phyloP scores from a whole-genome alignment of 1,284 basidiomycete genomes.

The Apiotrichum sp. region DNA sequence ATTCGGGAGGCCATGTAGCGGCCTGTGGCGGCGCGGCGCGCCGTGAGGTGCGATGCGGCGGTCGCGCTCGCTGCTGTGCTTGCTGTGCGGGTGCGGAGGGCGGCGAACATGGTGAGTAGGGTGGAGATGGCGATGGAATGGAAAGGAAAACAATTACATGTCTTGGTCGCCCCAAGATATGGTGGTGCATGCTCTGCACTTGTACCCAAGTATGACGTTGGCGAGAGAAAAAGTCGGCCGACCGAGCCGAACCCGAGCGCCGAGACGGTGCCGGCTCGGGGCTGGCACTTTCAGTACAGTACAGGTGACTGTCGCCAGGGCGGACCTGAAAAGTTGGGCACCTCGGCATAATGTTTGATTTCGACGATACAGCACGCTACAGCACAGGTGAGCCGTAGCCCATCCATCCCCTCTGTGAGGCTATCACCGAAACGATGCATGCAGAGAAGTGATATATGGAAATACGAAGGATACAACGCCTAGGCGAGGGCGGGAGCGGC shows the following conservation, averaged over 20 bases:
- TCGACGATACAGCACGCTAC: too few relatives aligned
- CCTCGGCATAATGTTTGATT: too few relatives aligned
- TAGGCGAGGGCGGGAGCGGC: conserved; percentile 27
- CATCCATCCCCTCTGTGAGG: background rate
- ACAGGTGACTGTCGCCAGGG: too few relatives aligned
- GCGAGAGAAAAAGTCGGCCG: too few relatives aligned
- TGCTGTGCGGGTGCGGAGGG: conserved; percentile 10
- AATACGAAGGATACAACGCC: conserved; percentile 10
- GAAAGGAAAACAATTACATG: background rate
- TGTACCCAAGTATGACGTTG: too few relatives aligned
- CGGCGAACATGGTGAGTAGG: conserved; percentile 11
- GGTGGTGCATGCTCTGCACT: too few relatives aligned
- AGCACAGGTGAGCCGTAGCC: too few relatives aligned
- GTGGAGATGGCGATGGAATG: conserved; percentile 11
- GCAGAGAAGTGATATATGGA: conserved; percentile 17
- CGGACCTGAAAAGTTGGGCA: too few relatives aligned
- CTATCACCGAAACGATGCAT: conserved; percentile 11
- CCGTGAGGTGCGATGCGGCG: background rate
- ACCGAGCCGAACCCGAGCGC: too few relatives aligned
- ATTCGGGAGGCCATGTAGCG: conserved; percentile 12
- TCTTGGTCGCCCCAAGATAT: too few relatives aligned
- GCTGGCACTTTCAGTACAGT: too few relatives aligned
- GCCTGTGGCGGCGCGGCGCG: background rate
- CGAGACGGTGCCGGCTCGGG: too few relatives aligned
- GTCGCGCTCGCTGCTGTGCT: background rate